Conservation (phyloP, 2,329 filamentous ascomycete genomes). For the Sporothrix pseudoabietina region DNA sequence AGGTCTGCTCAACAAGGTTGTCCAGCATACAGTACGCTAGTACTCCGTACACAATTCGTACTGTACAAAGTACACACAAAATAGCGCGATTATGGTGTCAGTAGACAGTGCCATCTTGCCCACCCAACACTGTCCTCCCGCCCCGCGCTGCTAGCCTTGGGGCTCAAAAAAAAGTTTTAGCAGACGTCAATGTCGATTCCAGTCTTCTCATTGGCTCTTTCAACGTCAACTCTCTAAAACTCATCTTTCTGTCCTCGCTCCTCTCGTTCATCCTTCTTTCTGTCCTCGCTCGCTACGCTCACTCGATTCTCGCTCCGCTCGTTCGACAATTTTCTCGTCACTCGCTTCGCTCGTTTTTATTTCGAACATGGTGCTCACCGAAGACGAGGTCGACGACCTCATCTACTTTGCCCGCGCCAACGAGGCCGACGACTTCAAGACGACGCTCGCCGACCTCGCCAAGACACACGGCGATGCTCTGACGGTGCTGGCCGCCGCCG, state of each 20-base stretch:
- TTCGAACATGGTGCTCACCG: constrained; percentile 53
- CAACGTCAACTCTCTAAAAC: background rate
- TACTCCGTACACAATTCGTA: background rate
- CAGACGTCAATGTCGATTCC: constrained; percentile 11
- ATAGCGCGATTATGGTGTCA: background rate
- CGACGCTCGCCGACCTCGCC: constrained; percentile 62
- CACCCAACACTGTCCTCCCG: background rate
- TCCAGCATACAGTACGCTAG: background rate
- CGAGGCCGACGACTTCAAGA: constrained; percentile 69
- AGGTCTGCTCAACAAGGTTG: background rate
- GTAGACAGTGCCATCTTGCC: background rate
- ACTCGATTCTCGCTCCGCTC: constrained; percentile 43
- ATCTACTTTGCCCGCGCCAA: constrained; percentile 82
- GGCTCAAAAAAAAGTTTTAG: constrained; percentile 20
- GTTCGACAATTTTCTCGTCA: background rate
- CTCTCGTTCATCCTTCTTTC: too few species aligned
- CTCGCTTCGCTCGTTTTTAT: background rate
- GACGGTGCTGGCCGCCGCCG: constrained; percentile 65
- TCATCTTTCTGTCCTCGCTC: background rate
- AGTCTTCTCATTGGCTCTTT: background rate
- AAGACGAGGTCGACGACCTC: constrained; percentile 87
- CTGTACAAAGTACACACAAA: background rate
- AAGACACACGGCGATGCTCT: constrained; percentile 55
- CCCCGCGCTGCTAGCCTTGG: constrained; percentile 22
- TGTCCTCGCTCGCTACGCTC: constrained; percentile 4